These are phyloP conservation scores for Sporothrix phasma DNA, from an alignment of 2,329 filamentous ascomycete genomes.

Conservation along the genomic window DNA sequence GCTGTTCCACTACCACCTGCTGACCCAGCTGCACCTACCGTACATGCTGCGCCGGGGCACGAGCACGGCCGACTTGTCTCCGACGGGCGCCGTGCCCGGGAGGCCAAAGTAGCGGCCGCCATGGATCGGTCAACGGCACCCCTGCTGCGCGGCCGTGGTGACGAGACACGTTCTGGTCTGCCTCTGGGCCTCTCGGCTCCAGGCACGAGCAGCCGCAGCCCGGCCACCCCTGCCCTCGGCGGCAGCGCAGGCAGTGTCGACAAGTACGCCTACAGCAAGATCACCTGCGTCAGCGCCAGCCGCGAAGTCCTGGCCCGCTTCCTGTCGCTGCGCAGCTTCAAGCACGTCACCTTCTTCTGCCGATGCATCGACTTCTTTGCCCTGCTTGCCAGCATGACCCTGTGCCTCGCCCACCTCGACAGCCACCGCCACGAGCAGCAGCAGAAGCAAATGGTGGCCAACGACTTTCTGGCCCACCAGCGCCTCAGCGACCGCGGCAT, in stretches of 20 bases:
- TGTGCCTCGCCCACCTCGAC: slow-evolving; percentile 35
- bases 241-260: slow-evolving; percentile 14
- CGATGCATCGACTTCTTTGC: slow-evolving; percentile 34
- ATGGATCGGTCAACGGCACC: not conserved
- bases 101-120: not conserved
- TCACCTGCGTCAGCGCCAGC: slow-evolving; percentile 32
- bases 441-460: not conserved
- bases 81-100: not conserved
- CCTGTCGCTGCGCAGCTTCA: slow-evolving; percentile 27
- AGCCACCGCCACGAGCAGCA: slow-evolving; percentile 14
- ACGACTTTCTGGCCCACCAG: slow-evolving; percentile 30
- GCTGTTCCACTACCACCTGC: slow-evolving; percentile 33
- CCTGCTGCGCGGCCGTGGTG: not conserved
- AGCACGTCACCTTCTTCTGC: slow-evolving; percentile 27
- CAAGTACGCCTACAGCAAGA: slow-evolving; percentile 30
- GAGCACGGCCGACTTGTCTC: not conserved
- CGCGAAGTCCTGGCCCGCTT: slow-evolving; percentile 34
- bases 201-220: not conserved
- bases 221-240: not conserved
- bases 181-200: not conserved
- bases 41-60: slow-evolving; percentile 29
- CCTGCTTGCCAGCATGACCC: slow-evolving; percentile 29
- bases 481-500: slow-evolving; percentile 33
- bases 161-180: not conserved
- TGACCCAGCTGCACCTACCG: slow-evolving; percentile 37